A percentile compares a stretch with the other conserved stretches of the same genome.
These are phyloP conservation scores for Vitis cinerea DNA, from an alignment of 164 flowering plant species.

Conservation along the genomic window DNA sequence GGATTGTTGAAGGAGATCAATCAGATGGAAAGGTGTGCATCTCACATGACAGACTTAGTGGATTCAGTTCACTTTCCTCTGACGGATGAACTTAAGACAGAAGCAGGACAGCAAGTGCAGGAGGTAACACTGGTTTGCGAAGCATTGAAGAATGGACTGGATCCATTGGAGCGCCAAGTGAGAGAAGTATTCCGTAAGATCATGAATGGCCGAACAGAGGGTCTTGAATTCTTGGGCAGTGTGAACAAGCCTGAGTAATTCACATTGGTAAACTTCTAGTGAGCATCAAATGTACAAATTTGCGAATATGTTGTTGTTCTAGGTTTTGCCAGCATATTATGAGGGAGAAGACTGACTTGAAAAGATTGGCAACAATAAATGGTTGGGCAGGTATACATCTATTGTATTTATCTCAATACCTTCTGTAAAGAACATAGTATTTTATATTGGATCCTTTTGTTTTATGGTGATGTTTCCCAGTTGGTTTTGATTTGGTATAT, in stretches of 20 bases:
- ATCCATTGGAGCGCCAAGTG: conserved; percentile 46
- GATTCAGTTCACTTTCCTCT: conserved; percentile 46
- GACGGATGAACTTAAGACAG: conserved; percentile 34
- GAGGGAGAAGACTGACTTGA: background rate
- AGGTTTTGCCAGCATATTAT: background rate
- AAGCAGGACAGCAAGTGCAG: conserved; percentile 23
- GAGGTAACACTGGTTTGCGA: conserved; percentile 35
- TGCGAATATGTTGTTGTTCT: conserved; percentile 4
- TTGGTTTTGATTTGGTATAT: too few species aligned
- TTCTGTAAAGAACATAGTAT: conserved; percentile 9
- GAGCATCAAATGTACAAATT: conserved; percentile 16
- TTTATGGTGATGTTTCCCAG: too few species aligned
- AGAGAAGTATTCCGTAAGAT: conserved; percentile 49
- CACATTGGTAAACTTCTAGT: background rate
- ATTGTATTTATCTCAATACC: background rate
- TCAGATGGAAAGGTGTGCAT: conserved; percentile 34
- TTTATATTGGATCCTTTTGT: too few species aligned
- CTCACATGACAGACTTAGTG: conserved; percentile 32
- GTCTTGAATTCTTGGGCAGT: conserved; percentile 36
- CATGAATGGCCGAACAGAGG: conserved; percentile 42
- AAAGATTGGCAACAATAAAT: background rate
- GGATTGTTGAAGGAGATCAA: conserved; percentile 51
- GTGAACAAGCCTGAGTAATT: conserved; percentile 14
- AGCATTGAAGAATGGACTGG: conserved; percentile 32
- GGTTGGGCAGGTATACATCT: background rate